Percentiles rank a stretch among this genome's conserved stretches.
Evolutionary conservation across 805 yeast species (phyloP).

Genomic region (Naumovozyma dairenensis): DNA sequence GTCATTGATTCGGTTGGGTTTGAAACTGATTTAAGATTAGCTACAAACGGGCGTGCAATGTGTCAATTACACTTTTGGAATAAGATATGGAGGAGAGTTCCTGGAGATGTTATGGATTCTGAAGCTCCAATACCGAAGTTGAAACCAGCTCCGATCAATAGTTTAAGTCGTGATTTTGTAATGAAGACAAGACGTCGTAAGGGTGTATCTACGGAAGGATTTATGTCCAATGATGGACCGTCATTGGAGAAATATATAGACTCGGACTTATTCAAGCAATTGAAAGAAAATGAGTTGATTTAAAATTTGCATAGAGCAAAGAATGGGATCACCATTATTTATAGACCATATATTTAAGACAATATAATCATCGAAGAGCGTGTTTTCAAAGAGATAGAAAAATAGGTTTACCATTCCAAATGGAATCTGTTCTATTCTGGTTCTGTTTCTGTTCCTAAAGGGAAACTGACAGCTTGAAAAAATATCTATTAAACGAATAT

Average conservation of each 20-base stretch:
- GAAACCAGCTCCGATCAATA: conserved; percentile 59
- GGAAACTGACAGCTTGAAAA: too few species aligned
- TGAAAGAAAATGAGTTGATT: conserved; percentile 41
- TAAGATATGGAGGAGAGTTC: conserved; percentile 59
- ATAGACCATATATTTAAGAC: too few species aligned
- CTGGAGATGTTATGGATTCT: conserved; percentile 84
- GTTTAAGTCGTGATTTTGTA: conserved; percentile 80
- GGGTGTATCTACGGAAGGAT: conserved; percentile 61
- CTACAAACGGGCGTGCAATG: conserved; percentile 71
- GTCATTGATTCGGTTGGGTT: conserved; percentile 86
- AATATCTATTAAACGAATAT: too few species aligned
- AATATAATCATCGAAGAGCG: too few species aligned
- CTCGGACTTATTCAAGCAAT: conserved; percentile 41
- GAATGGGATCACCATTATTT: too few species aligned
- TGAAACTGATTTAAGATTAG: conserved; percentile 72
- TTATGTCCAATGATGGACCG: conserved; percentile 26
- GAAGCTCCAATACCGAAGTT: conserved; percentile 54
- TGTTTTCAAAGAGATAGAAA: too few species aligned
- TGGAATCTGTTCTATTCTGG: too few species aligned
- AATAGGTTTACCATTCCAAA: too few species aligned
- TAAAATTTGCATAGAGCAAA: too few species aligned
- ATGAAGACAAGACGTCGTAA: conserved; percentile 83
- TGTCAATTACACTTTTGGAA: conserved; percentile 53
- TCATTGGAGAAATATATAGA: conserved; percentile 57
- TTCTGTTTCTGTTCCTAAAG: too few species aligned